Evolutionary conservation across 441 rosid species (phyloP).

Genomic region (Euphorbia schlechtendalii): DNA sequence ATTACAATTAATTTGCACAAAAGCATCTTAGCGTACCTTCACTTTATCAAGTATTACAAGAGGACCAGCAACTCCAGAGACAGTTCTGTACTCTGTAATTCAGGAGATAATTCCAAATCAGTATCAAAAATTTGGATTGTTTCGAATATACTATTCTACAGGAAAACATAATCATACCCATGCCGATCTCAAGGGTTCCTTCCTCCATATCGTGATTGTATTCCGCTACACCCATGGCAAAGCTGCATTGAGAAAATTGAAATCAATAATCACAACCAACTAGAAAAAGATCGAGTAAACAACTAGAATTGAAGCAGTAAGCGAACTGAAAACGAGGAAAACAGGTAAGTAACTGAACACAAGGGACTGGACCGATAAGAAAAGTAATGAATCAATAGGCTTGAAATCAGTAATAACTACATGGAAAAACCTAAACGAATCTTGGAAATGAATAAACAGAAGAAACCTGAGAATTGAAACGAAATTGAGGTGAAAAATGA

Average conservation of each 20-base stretch:
- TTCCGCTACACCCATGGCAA: constrained; percentile 39
- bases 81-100: constrained; percentile 81
- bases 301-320: background rate
- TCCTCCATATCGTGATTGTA: constrained; percentile 58
- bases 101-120: background rate
- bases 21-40: constrained; percentile 37
- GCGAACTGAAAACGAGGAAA: background rate
- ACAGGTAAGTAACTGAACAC: background rate
- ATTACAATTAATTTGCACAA: too few species aligned
- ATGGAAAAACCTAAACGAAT: background rate
- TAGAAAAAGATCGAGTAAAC: background rate
- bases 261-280: background rate
- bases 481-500: background rate
- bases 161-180: constrained; percentile 48
- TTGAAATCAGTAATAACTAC: background rate
- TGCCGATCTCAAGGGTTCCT: constrained; percentile 79
- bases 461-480: background rate
- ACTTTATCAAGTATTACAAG: constrained; percentile 90
- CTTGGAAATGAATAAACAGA: background rate
- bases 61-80: constrained; percentile 94
- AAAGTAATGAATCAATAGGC: background rate
- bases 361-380: too few species aligned
- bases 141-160: background rate
- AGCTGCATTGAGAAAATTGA: constrained; percentile 6
- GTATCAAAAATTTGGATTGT: background rate